phyloP scores from a whole-genome alignment of 495 filamentous ascomycete genomes.

The Penicillium longicatenatum region DNA sequence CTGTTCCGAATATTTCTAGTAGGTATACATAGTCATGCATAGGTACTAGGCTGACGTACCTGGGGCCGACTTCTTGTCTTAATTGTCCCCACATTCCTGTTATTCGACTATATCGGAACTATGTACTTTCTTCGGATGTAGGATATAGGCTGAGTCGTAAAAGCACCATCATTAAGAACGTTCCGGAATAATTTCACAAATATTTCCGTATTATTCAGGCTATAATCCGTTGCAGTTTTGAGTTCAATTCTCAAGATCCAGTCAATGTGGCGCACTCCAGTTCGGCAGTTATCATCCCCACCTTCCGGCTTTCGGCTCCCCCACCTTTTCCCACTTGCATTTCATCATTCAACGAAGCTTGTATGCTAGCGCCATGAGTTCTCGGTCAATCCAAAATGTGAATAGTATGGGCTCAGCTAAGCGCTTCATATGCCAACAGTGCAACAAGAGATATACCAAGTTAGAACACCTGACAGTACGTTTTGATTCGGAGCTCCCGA shows the following conservation, averaged over 20 bases:
- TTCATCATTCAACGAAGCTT: not conserved
- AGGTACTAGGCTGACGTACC: not conserved
- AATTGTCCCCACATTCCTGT: too few species aligned
- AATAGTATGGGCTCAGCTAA: not conserved
- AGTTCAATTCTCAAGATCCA: too few species aligned
- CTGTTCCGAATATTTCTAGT: not conserved
- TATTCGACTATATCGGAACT: too few species aligned
- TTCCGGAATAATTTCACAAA: too few species aligned
- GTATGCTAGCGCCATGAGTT: not conserved
- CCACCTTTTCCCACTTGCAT: slow-evolving; percentile 8
- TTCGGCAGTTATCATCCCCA: slow-evolving; percentile 4
- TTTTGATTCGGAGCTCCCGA: not conserved
- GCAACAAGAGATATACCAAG: slow-evolving; percentile 20
- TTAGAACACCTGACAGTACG: slow-evolving; percentile 22
- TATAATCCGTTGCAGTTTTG: too few species aligned
- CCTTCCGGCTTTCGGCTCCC: slow-evolving; percentile 1
- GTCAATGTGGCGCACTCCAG: not conserved
- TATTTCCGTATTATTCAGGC: too few species aligned
- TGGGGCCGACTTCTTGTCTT: too few species aligned
- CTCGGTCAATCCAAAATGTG: not conserved
- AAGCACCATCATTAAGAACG: too few species aligned
- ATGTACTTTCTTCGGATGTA: too few species aligned
- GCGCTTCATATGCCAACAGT: slow-evolving; percentile 7
- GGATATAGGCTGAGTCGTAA: too few species aligned
- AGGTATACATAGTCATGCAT: not conserved